Evolutionary conservation across 2,329 filamentous ascomycete species (phyloP).

Genomic region (Plectosphaerella sp.): DNA sequence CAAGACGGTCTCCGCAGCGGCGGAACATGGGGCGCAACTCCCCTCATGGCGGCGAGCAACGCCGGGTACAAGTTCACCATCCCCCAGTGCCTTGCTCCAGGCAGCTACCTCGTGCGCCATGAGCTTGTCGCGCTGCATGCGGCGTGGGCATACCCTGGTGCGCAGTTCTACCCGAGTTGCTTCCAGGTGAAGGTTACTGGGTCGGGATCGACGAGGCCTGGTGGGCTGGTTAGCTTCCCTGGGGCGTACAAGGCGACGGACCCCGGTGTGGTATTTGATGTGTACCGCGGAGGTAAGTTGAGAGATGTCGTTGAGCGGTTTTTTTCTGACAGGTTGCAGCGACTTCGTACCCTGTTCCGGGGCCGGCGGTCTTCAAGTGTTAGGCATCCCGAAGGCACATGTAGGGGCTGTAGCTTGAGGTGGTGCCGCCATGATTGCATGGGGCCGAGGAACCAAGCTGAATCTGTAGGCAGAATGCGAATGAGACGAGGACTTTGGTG

Average conservation of each 20-base stretch:
- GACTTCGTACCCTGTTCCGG: constrained; percentile 38
- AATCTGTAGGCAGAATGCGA: too few species aligned
- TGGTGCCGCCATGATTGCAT: too few species aligned
- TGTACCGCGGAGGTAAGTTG: constrained; percentile 28
- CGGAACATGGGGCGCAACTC: constrained; percentile 39
- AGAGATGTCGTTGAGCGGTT: constrained; percentile 15
- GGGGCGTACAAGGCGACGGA: constrained; percentile 48
- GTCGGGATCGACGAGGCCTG: constrained; percentile 34
- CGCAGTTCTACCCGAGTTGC: constrained; percentile 54
- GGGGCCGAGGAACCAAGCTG: too few species aligned
- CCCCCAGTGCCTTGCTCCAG: constrained; percentile 44
- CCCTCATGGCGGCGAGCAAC: constrained; percentile 37
- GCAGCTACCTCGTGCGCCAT: constrained; percentile 55
- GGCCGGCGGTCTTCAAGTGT: constrained; percentile 43
- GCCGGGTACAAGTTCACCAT: constrained; percentile 45
- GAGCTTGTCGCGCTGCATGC: constrained; percentile 53
- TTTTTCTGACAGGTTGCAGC: neutral
- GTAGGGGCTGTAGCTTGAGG: too few species aligned
- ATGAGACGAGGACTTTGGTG: too few species aligned
- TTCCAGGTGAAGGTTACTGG: constrained; percentile 53
- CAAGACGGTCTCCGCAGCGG: constrained; percentile 43
- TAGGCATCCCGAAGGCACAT: constrained; percentile 13
- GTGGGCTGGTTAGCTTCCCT: constrained; percentile 44
- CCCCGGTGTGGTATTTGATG: constrained; percentile 47
- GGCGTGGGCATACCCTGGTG: constrained; percentile 44